Conservation (phyloP, 176 grass and related monocot species). For the Aegilops umbellulata region DNA sequence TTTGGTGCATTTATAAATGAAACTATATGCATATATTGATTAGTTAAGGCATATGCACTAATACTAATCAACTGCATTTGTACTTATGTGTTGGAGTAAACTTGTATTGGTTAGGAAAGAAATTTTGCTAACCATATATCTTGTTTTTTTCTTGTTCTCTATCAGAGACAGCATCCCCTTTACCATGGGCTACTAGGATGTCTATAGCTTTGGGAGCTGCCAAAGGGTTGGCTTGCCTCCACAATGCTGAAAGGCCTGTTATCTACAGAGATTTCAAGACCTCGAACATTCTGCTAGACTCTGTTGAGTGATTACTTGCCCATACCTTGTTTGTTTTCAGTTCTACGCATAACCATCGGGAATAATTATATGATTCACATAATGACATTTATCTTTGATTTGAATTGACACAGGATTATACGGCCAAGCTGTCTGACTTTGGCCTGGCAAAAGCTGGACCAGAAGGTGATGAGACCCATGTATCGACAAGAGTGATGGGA, state of each 20-base stretch:
- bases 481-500: slow-evolving; percentile 97
- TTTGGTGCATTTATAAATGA: neutral
- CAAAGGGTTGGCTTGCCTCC: slow-evolving; percentile 94
- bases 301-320: slow-evolving; percentile 56
- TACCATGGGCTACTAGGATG: slow-evolving; percentile 97
- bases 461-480: slow-evolving; percentile 98
- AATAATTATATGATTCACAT: slow-evolving; percentile 8
- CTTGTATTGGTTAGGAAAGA: slow-evolving; percentile 10
- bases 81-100: neutral
- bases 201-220: slow-evolving; percentile 95
- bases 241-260: slow-evolving; percentile 86
- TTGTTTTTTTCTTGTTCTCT: slow-evolving; percentile 5
- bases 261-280: slow-evolving; percentile 99
- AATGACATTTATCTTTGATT: slow-evolving; percentile 23
- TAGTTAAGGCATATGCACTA: neutral
- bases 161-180: slow-evolving; percentile 69
- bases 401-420: slow-evolving; percentile 74
- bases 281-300: slow-evolving; percentile 99
- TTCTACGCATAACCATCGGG: neutral
- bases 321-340: slow-evolving; percentile 24
- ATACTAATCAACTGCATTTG: neutral
- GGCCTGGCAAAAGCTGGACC: slow-evolving; percentile 98
- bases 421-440: slow-evolving; percentile 93
- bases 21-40: neutral
- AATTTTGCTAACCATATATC: neutral